These are phyloP conservation scores for Oryza glumipatula DNA, from an alignment of 176 grass and related monocot species.

Conservation along the genomic window DNA sequence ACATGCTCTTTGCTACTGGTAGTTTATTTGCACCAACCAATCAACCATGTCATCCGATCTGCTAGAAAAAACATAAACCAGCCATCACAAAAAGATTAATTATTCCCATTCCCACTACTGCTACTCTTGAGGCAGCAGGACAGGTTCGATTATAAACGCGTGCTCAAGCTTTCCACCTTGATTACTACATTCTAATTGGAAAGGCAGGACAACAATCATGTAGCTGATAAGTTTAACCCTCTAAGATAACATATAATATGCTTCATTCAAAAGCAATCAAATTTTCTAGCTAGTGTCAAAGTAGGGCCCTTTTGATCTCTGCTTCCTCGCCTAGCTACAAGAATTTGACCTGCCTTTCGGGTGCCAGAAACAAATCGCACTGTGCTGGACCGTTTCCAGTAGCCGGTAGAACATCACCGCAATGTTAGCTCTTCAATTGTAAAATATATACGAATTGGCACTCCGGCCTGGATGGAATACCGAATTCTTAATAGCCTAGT, in stretches of 20 bases:
- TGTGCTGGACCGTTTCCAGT: constrained; percentile 37
- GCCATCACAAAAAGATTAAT: constrained; percentile 31
- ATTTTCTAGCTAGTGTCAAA: constrained; percentile 29
- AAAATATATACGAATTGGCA: neutral
- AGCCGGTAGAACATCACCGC: neutral
- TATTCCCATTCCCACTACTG: neutral
- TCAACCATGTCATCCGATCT: constrained; percentile 2
- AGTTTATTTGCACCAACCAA: constrained; percentile 33
- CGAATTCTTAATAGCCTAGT: constrained; percentile 2
- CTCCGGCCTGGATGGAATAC: constrained; percentile 22
- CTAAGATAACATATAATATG: constrained; percentile 38
- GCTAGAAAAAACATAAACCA: constrained; percentile 1
- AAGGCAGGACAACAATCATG: constrained; percentile 32
- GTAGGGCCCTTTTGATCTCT: constrained; percentile 1
- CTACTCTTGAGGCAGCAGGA: neutral
- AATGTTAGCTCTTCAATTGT: constrained; percentile 34
- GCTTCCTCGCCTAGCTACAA: constrained; percentile 6
- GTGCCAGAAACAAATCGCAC: neutral
- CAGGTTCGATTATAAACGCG: neutral
- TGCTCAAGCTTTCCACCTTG: constrained; percentile 31
- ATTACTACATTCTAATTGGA: constrained; percentile 31
- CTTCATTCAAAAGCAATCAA: neutral
- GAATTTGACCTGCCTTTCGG: neutral
- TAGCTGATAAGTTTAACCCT: constrained; percentile 42
- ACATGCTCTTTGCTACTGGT: constrained; percentile 17